Evolutionary conservation across 2,329 filamentous ascomycete genomes (phyloP), one percentile per base, ranked within the genome.

Genomic region (Penicillium sp.): DNA sequence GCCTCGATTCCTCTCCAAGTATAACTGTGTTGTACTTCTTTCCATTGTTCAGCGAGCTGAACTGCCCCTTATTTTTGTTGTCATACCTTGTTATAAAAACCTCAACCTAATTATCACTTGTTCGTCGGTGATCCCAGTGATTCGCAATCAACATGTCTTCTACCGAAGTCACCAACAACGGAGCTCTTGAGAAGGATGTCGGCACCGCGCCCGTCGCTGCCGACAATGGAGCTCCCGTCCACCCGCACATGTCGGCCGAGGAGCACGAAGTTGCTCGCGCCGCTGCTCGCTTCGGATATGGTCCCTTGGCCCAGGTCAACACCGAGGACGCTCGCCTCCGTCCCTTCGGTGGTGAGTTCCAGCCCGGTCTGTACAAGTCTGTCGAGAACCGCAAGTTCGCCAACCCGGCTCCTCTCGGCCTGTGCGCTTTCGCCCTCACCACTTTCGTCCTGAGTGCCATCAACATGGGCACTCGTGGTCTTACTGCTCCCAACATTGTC

Each of bases 381-480:
- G 85, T 87, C 78, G 84, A 86, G 75, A 67, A 75, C 24, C 88
- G 89, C 79, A 90, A 91, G 81, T 87, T 93, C 76, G 91, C 85
- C 81, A 93, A 93, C 79, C 91, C 91, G 4, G 90, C 89, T 57
- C 91, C 91, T 33, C 84, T 93, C 42, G 91, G 91, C 66, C 86
- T 94, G 53, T 86, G 83, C 64, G 91, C 89, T 75, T 94, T 94
- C 81, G 91, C 91, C 65, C 82, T 94, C 73, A 94, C 91, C 58
- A 94, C 91, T 13, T 94, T 94, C 76, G 86, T 94, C 40, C 85
- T 94, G 53, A 91, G 89, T 33, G 81, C 85, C 70, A 83, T 94
- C 79, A 94, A 94, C 81, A 83, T 92, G 77, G 82, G 86, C 57
- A 81, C 88, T 2, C 85, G 88, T 13, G 84, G 82, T 60, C 81